Percentiles rank a stretch among this genome's conserved stretches.
These are phyloP conservation scores for Phytophthora hybrid DNA, from an alignment of 352 stramenopile genomes.

Conservation along the genomic window DNA sequence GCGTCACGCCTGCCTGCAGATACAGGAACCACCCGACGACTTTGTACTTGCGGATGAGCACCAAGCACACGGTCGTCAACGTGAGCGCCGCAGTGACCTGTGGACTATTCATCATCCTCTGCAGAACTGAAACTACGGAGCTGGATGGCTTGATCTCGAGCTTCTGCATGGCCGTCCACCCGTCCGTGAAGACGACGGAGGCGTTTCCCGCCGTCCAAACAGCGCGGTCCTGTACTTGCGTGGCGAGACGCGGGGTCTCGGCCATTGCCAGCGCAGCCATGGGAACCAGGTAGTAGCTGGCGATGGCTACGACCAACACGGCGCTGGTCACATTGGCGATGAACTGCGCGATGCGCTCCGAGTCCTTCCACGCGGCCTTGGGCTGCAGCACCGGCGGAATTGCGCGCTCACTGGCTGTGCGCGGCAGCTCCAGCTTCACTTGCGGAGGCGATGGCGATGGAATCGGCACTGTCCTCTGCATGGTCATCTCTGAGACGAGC, in stretches of 20 bases:
- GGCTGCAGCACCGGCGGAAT: conserved; percentile 30
- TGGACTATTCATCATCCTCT: conserved; percentile 43
- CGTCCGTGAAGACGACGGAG: conserved; percentile 37
- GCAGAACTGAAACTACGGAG: conserved; percentile 33
- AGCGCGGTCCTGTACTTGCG: conserved; percentile 32
- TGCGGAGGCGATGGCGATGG: neutral
- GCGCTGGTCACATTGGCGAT: conserved; percentile 69
- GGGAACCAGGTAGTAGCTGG: conserved; percentile 52
- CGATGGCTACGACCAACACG: conserved; percentile 56
- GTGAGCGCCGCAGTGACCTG: conserved; percentile 51
- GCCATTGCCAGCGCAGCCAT: conserved; percentile 43
- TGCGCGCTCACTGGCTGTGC: conserved; percentile 18
- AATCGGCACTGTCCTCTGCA: conserved; percentile 15
- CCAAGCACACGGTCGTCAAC: conserved; percentile 31
- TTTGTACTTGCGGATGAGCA: conserved; percentile 67
- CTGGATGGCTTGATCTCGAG: conserved; percentile 38
- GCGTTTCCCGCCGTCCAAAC: conserved; percentile 33
- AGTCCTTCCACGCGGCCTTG: conserved; percentile 68
- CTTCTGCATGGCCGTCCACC: conserved; percentile 37
- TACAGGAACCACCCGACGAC: conserved; percentile 68
- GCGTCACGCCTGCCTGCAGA: conserved; percentile 61
- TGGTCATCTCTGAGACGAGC: conserved; percentile 17
- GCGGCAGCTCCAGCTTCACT: conserved; percentile 28
- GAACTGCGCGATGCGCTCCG: conserved; percentile 74
- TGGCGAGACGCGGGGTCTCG: conserved; percentile 46